Evolutionary conservation across 164 flowering plant species (phyloP).

Genomic region (Magnolia officinalis): DNA sequence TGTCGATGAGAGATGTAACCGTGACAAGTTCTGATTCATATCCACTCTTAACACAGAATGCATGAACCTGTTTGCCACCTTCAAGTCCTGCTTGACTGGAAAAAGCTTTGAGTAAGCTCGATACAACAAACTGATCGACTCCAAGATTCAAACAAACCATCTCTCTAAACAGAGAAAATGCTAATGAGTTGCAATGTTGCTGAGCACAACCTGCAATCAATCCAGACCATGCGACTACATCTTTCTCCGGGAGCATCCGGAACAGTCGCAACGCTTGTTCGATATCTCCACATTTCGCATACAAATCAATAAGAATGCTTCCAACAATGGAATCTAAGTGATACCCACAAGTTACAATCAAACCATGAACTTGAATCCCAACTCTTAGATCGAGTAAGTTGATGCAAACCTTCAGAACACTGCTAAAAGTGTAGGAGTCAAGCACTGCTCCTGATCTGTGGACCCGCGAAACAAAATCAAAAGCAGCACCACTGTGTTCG

Average conservation of each 20-base stretch:
- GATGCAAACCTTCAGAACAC: constrained; percentile 21
- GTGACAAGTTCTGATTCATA: constrained; percentile 20
- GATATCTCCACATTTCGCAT: constrained; percentile 19
- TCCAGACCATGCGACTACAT: constrained; percentile 26
- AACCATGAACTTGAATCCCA: constrained; percentile 29
- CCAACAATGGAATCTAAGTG: constrained; percentile 22
- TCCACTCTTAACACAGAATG: constrained; percentile 18
- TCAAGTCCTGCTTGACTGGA: constrained; percentile 17
- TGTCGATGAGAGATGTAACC: constrained; percentile 23
- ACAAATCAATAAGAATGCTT: constrained; percentile 25
- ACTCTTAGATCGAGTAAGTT: constrained; percentile 12
- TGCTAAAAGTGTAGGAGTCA: constrained; percentile 24
- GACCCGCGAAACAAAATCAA: constrained; percentile 18
- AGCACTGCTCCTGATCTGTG: constrained; percentile 18
- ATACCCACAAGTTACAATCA: constrained; percentile 22
- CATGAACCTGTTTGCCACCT: constrained; percentile 28
- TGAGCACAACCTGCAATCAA: constrained; percentile 21
- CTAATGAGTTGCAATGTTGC: constrained; percentile 19
- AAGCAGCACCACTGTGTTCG: constrained; percentile 7
- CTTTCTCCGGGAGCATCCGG: constrained; percentile 19
- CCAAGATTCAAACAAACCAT: constrained; percentile 20
- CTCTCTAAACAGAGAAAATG: constrained; percentile 24
- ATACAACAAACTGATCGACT: constrained; percentile 25
- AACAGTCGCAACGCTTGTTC: constrained; percentile 19
- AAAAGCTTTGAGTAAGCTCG: constrained; percentile 29